Conservation (phyloP, 306 rosid species). For the Astragalus glycyphyllos region DNA sequence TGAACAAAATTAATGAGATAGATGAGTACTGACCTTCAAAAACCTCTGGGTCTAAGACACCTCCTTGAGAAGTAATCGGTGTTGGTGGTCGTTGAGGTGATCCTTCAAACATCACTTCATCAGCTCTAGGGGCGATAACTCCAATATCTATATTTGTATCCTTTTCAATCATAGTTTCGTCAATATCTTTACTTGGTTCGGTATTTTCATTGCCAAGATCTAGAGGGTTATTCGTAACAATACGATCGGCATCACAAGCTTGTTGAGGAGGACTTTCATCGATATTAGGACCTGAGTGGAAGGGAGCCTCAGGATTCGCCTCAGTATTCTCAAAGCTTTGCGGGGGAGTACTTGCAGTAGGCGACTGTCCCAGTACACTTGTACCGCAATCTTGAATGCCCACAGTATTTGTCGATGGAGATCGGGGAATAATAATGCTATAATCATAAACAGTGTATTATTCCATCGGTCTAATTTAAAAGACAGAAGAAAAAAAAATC, state of each 20-base stretch:
- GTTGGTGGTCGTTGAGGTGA: slow-evolving; percentile 50
- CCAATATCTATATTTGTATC: neutral
- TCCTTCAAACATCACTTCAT: slow-evolving; percentile 30
- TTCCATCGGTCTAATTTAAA: slow-evolving; percentile 10
- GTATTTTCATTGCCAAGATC: too few species aligned
- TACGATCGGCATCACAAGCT: too few species aligned
- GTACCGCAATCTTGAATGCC: slow-evolving; percentile 46
- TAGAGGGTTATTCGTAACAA: too few species aligned
- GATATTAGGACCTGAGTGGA: neutral
- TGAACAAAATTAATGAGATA: slow-evolving; percentile 6
- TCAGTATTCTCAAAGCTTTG: slow-evolving; percentile 35
- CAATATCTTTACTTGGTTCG: too few species aligned
- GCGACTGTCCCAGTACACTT: slow-evolving; percentile 39
- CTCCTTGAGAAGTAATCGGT: slow-evolving; percentile 56
- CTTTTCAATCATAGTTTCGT: slow-evolving; percentile 40
- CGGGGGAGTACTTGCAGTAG: neutral
- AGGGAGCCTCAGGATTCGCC: slow-evolving; percentile 11
- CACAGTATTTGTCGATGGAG: slow-evolving; percentile 31
- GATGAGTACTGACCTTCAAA: slow-evolving; percentile 48
- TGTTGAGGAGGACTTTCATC: too few species aligned
- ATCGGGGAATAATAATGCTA: slow-evolving; percentile 49
- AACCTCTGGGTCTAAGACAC: slow-evolving; percentile 36
- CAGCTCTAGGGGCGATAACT: slow-evolving; percentile 47
- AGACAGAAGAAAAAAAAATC: neutral
- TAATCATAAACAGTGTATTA: slow-evolving; percentile 29